Percentiles rank a stretch among this genome's conserved stretches.
phyloP scores from a whole-genome alignment of 345 rosid genomes.

The Carallia brachiata region DNA sequence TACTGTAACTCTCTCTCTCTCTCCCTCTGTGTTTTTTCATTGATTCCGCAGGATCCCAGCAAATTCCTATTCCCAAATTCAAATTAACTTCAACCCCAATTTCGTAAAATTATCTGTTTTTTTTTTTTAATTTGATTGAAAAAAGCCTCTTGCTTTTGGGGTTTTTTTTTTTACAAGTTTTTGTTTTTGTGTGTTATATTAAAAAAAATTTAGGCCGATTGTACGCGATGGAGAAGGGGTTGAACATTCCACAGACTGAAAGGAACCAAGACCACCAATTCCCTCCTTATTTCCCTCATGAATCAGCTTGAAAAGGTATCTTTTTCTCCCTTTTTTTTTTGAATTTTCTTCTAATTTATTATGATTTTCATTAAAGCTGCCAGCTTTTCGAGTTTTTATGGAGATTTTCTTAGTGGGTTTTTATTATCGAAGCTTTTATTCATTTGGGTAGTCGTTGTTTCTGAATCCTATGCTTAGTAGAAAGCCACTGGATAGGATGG shows the following conservation, averaged over 20 bases:
- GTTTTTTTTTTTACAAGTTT: not conserved
- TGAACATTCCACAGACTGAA: slow-evolving; percentile 72
- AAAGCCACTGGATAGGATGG: too few relatives aligned
- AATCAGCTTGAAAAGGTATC: slow-evolving; percentile 90
- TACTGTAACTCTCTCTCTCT: slow-evolving; percentile 48
- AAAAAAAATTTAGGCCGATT: slow-evolving; percentile 60
- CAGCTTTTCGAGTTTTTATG: too few relatives aligned
- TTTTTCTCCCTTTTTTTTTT: not conserved
- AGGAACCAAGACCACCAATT: slow-evolving; percentile 91
- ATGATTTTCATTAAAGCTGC: too few relatives aligned
- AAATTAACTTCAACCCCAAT: not conserved
- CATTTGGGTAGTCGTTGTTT: too few relatives aligned
- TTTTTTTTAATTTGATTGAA: not conserved
- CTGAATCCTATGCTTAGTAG: too few relatives aligned
- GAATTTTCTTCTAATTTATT: not conserved
- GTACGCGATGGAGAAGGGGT: slow-evolving; percentile 93
- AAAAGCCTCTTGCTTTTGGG: not conserved
- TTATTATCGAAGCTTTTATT: too few relatives aligned
- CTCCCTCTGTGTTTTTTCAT: slow-evolving; percentile 2
- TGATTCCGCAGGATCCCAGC: not conserved
- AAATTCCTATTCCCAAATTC: not conserved
- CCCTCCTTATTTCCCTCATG: slow-evolving; percentile 85
- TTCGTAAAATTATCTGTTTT: not conserved
- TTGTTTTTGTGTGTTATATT: not conserved
- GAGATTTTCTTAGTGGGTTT: too few relatives aligned